Percentiles rank a stretch among this genome's conserved stretches.
phyloP scores from a whole-genome alignment of 2,329 filamentous ascomycete species.

The Amphichorda felina region DNA sequence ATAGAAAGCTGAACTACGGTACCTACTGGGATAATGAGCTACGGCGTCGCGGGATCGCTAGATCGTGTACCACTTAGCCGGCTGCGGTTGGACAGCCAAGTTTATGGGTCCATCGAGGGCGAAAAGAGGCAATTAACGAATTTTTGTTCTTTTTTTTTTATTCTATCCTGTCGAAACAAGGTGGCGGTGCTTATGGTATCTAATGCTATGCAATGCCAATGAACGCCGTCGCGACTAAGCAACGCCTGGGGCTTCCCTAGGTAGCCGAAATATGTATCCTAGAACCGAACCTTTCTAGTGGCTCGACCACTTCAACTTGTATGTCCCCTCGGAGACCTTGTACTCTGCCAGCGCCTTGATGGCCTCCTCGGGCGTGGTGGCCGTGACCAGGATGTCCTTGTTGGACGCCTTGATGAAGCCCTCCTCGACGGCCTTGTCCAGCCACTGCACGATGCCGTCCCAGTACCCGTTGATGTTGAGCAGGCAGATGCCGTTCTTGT shows the following conservation, averaged over 20 bases:
- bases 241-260: too few species aligned
- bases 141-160: background rate
- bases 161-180: background rate
- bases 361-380: conserved; percentile 59
- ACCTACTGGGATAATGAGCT: conserved; percentile 1
- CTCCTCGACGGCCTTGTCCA: conserved; percentile 59
- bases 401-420: conserved; percentile 68
- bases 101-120: too few species aligned
- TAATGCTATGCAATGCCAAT: conserved; percentile 6
- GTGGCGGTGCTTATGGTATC: background rate
- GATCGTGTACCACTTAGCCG: conserved; percentile 19
- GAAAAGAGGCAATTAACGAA: background rate
- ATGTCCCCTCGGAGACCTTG: conserved; percentile 60
- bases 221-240: background rate
- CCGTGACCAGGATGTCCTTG: conserved; percentile 67
- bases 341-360: conserved; percentile 62
- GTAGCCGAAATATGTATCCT: too few species aligned
- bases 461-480: conserved; percentile 88
- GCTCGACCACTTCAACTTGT: conserved; percentile 71
- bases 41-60: conserved; percentile 9
- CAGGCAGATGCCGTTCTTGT: conserved; percentile 65
- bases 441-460: conserved; percentile 76
- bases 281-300: conserved; percentile 26
- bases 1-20: conserved; percentile 6
- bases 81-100: background rate